Percentiles rank a stretch among this genome's conserved stretches.
These are phyloP conservation scores for Straminergon stramineum DNA, from an alignment of 225 moss, liverwort and hornwort genomes.

Conservation along the genomic window DNA sequence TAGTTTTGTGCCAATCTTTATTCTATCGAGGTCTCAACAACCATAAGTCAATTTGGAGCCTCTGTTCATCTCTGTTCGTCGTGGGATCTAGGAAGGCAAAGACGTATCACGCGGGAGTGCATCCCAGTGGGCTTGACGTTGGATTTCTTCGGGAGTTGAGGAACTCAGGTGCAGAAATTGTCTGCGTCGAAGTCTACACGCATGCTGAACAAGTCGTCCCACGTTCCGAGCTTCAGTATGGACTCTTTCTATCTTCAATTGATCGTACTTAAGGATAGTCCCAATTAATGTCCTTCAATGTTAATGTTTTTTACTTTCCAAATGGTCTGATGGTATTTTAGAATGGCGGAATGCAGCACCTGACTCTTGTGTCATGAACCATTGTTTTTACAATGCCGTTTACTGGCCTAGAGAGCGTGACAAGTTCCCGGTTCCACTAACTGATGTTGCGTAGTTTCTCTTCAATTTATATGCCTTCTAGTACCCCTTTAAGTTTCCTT, in stretches of 20 bases:
- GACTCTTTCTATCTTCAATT: background rate
- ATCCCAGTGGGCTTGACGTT: constrained; percentile 83
- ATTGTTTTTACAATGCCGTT: background rate
- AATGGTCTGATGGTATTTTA: background rate
- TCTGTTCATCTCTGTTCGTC: background rate
- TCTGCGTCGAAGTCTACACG: constrained; percentile 84
- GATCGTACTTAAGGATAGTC: background rate
- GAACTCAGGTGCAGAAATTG: constrained; percentile 55
- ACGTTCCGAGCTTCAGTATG: constrained; percentile 66
- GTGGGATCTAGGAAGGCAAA: constrained; percentile 53
- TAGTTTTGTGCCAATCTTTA: background rate
- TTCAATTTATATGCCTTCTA: background rate
- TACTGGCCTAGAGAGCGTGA: background rate
- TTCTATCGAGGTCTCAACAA: background rate
- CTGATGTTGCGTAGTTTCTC: background rate
- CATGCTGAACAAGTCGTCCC: constrained; percentile 64
- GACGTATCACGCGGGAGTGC: constrained; percentile 85
- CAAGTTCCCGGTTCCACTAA: background rate
- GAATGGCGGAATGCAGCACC: background rate
- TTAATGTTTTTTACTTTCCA: background rate
- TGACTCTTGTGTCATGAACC: background rate
- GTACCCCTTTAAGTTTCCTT: background rate
- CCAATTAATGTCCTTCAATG: background rate
- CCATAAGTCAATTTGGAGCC: background rate
- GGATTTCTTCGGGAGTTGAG: constrained; percentile 59